A percentile compares a stretch with the other conserved stretches of the same genome.
Conservation (phyloP, 768 basidiomycete genomes). For the Leccinum fibrillosum region DNA sequence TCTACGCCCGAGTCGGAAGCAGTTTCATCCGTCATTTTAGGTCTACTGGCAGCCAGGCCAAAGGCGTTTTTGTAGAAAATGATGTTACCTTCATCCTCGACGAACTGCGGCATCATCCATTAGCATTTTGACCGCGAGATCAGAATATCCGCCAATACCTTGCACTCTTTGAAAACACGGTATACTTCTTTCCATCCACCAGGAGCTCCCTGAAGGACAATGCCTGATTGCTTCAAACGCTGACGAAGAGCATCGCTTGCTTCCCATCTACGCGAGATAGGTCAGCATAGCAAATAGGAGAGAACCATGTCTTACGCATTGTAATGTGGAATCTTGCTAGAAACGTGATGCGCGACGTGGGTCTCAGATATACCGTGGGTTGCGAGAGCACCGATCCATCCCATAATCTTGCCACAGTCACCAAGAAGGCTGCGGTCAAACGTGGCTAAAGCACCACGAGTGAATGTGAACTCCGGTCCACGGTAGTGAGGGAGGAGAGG, state of each 20-base stretch:
- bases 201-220: constrained; percentile 67
- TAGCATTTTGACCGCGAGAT: neutral
- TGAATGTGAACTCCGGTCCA: constrained; percentile 84
- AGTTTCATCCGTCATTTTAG: constrained; percentile 57
- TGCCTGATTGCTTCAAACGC: constrained; percentile 55
- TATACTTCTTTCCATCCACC: constrained; percentile 80
- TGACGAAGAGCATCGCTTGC: constrained; percentile 82
- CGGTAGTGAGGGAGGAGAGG: constrained; percentile 94
- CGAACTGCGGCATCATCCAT: constrained; percentile 49
- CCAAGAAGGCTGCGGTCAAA: constrained; percentile 82
- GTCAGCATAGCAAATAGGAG: neutral
- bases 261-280: constrained; percentile 62
- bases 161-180: constrained; percentile 77
- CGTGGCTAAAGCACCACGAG: constrained; percentile 89
- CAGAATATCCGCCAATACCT: constrained; percentile 35
- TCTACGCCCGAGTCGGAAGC: constrained; percentile 70
- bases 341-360: constrained; percentile 88
- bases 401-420: constrained; percentile 75
- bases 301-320: constrained; percentile 49
- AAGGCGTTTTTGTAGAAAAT: constrained; percentile 87
- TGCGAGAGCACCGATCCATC: constrained; percentile 78
- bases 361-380: constrained; percentile 95
- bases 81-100: constrained; percentile 91
- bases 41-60: constrained; percentile 71
- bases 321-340: constrained; percentile 96